Evolutionary conservation across 2,329 filamentous ascomycete genomes (phyloP).

Genomic region (Xylariaceae sp.): DNA sequence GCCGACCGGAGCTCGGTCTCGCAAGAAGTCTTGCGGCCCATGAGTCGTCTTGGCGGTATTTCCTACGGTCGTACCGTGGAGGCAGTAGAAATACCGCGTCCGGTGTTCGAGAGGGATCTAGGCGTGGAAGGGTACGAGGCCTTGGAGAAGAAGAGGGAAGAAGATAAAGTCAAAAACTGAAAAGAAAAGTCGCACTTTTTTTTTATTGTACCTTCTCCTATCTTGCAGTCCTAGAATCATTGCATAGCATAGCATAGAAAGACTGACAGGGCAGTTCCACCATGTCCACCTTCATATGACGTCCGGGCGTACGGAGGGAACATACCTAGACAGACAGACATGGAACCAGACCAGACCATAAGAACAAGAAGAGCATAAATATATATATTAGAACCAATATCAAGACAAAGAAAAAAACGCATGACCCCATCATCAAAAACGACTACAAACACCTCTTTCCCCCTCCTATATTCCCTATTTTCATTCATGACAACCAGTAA

Average conservation of each 20-base stretch:
- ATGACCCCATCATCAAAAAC: neutral
- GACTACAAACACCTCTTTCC: neutral
- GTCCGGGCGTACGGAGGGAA: no score
- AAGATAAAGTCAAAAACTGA: slow-evolving; percentile 5
- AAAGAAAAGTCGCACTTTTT: neutral
- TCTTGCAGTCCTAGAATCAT: no score
- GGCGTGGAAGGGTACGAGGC: slow-evolving; percentile 52
- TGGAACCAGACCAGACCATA: no score
- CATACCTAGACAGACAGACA: no score
- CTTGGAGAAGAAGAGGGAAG: slow-evolving; percentile 43
- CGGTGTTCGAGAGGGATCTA: slow-evolving; percentile 48
- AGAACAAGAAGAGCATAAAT: no score
- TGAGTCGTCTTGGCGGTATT: slow-evolving; percentile 78
- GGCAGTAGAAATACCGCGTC: slow-evolving; percentile 64
- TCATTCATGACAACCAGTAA: neutral
- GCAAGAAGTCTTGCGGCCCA: slow-evolving; percentile 66
- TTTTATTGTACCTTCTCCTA: neutral
- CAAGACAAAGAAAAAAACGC: neutral
- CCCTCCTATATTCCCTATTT: neutral
- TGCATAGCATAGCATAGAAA: no score
- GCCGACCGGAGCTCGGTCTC: slow-evolving; percentile 69
- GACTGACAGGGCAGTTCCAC: no score
- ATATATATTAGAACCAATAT: no score
- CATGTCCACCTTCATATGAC: no score
- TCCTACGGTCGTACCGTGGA: slow-evolving; percentile 69